Percentiles rank a stretch among this genome's conserved stretches.
Conservation (phyloP, 257 asterid genomes). For the Hygrophila difformis region DNA sequence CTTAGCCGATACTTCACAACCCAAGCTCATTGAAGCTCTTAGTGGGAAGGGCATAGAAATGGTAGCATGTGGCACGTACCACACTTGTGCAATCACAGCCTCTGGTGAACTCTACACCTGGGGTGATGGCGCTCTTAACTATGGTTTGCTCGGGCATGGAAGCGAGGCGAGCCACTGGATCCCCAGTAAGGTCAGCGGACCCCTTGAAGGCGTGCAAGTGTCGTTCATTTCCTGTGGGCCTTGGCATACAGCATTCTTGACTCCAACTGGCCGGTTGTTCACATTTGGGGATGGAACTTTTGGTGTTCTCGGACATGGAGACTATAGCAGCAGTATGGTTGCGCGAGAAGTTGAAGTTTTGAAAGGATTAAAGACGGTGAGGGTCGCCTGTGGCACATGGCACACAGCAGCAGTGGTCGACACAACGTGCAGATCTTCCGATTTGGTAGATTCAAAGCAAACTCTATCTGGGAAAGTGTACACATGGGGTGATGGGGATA, state of each 20-base stretch:
- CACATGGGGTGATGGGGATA: constrained; percentile 94
- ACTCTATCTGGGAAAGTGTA: constrained; percentile 44
- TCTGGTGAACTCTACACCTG: constrained; percentile 85
- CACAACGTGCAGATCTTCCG: constrained; percentile 10
- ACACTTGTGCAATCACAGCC: constrained; percentile 68
- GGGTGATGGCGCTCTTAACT: constrained; percentile 57
- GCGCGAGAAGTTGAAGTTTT: constrained; percentile 74
- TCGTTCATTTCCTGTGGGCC: constrained; percentile 76
- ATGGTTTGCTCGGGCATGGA: constrained; percentile 69
- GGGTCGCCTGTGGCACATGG: constrained; percentile 89
- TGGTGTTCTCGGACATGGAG: constrained; percentile 85
- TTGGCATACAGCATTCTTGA: constrained; percentile 74
- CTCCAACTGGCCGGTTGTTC: constrained; percentile 47
- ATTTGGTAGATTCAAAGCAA: constrained; percentile 19
- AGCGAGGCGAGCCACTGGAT: constrained; percentile 69
- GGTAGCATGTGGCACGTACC: constrained; percentile 74
- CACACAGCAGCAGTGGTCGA: constrained; percentile 85
- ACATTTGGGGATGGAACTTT: constrained; percentile 92
- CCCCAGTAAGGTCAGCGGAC: constrained; percentile 61
- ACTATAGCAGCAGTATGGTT: constrained; percentile 17
- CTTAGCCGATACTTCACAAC: constrained; percentile 50
- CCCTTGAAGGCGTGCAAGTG: constrained; percentile 56
- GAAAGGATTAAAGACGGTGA: constrained; percentile 34
- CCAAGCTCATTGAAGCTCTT: constrained; percentile 52
- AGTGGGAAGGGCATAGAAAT: constrained; percentile 46